Base-by-base conservation (phyloP, 2,329 filamentous ascomycete species). In the Parastagonospora avenae region DNA sequence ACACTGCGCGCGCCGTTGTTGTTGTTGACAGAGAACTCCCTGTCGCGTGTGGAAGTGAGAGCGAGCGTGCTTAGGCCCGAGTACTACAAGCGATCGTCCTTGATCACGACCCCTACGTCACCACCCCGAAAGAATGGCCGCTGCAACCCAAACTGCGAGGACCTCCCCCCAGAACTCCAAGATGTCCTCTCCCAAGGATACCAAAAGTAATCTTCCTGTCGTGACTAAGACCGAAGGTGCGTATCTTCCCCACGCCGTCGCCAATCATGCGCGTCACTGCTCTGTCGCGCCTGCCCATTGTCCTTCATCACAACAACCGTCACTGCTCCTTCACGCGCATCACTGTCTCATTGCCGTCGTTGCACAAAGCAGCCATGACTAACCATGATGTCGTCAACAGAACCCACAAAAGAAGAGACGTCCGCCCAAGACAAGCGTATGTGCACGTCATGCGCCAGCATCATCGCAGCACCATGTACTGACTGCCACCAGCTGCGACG, bases 131-230 rank as follows among this genome's bases (percentile, higher is more conserved):
- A 60, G 57, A 53, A 72, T 72, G 66, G 67, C 70, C 58, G 67
- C 68, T 54, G 63, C 67, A 63, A 68, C 67, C 57, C 65, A 66
- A 63, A 63, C 64, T 45, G 61, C 63, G 48, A 66, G 63, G 62
- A 66, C 62, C 55, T 70, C 70, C 62, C 64, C 68, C 59, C 67
- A 65, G 50, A 68, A 64, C 55, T 67, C 70, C 54, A 74, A 63
- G 39, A 74, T 74, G 71, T 69, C 71, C 64, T 73, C 70, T 15
- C 70, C 71, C 49, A 69, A 71, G 57, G 70, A 73, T 57, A 64
- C 54, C 48, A 72, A 72, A 63, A 69, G 63, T 61, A 62, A 60
- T 54, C 64, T 68, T 57, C 57, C 63, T 50, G 54, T 57, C 46
- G 59, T 63, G 50, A 64, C 64, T 42, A 70, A 71, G 60, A 54